Evolutionary conservation across 2,329 filamentous ascomycete species (phyloP), one percentile per base, ranked within the genome.

Genomic region (Pestalotiopsis sp.): DNA sequence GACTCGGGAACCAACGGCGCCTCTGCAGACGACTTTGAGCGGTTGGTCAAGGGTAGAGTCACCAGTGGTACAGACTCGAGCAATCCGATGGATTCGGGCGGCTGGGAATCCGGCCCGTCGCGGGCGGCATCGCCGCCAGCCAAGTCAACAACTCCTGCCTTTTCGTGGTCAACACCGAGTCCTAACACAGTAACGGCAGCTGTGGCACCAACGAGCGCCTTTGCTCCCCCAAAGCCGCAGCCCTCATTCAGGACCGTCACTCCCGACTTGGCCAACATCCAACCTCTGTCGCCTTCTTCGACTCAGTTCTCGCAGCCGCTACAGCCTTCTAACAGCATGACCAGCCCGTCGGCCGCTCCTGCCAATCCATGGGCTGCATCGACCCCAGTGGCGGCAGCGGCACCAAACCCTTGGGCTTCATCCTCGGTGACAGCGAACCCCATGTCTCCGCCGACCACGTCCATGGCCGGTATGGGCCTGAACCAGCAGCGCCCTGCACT

Each of bases 21-120:
- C 4, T 85, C 83, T 2, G 86, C 92, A 63, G 88, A 92, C 69
- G 94, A 97, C 76, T 99, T 98, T 76, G 95, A 97, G 78, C 89
- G 89, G 2, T 89, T 99, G 2, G 95, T 99, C 65, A 94, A 97
- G 75, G 95, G 95, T 9, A 89, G 88, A 68, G 83, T 85, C 61
- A 80, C 79, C 5, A 39, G 27, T 7, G 23, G 72, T 74, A 60
- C 73, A 76, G 36, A 80, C 76, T 69, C 73, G 68, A 75, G 75
- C 23, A 81, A 80, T 49, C 77, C 83, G 0, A 79, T 83, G 74
- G 83, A 86, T 71, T 77, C 81, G 23, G 63, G 56, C 1, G 83
- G 85, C 67, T 90, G 88, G 88, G 87, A 89, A 64, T 70, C 70
- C 14, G 70, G 76, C 56, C 61, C 69, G 17, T 58, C 72, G 67